phyloP scores from a whole-genome alignment of 2,329 filamentous ascomycete genomes.

The Exophiala xenobiotica region DNA sequence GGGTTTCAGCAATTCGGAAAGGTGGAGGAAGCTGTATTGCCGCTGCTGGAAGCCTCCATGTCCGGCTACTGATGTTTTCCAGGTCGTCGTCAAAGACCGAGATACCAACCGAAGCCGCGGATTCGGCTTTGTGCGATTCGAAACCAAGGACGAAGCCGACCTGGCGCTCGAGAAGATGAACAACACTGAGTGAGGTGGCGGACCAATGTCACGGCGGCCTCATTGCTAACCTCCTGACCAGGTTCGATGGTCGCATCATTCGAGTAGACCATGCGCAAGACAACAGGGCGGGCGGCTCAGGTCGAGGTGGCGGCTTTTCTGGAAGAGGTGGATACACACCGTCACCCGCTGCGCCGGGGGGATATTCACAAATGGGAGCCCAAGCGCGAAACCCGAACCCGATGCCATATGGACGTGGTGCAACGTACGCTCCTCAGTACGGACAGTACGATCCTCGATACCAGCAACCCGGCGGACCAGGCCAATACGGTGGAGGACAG shows the following conservation, averaged over 20 bases:
- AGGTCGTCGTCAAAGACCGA: constrained; percentile 98
- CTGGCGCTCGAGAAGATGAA: constrained; percentile 45
- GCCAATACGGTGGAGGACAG: constrained; percentile 21
- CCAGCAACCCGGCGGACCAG: constrained; percentile 28
- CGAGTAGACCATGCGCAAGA: constrained; percentile 95
- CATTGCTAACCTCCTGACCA: constrained; percentile 40
- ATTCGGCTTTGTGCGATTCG: constrained; percentile 93
- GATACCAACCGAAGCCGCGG: constrained; percentile 95
- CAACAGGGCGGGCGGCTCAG: constrained; percentile 61
- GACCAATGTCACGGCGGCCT: constrained; percentile 38
- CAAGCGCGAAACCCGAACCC: constrained; percentile 30
- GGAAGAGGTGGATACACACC: constrained; percentile 48
- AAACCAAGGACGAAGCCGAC: constrained; percentile 45
- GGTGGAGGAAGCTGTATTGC: constrained; percentile 85
- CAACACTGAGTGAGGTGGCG: constrained; percentile 62
- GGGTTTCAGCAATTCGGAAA: constrained; percentile 91
- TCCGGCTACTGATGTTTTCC: constrained; percentile 28
- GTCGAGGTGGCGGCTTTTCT: constrained; percentile 44
- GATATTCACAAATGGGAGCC: constrained; percentile 29
- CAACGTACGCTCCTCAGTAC: constrained; percentile 21
- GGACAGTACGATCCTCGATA: constrained; percentile 23
- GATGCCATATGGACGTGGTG: constrained; percentile 33
- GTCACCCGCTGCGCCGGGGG: constrained; percentile 38
- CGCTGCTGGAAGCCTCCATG: constrained; percentile 13
- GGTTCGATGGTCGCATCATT: constrained; percentile 91